Evolutionary conservation across 495 filamentous ascomycete species (phyloP), one percentile per base, ranked within the genome.

Genomic region (Trypethelium eluteriae): DNA sequence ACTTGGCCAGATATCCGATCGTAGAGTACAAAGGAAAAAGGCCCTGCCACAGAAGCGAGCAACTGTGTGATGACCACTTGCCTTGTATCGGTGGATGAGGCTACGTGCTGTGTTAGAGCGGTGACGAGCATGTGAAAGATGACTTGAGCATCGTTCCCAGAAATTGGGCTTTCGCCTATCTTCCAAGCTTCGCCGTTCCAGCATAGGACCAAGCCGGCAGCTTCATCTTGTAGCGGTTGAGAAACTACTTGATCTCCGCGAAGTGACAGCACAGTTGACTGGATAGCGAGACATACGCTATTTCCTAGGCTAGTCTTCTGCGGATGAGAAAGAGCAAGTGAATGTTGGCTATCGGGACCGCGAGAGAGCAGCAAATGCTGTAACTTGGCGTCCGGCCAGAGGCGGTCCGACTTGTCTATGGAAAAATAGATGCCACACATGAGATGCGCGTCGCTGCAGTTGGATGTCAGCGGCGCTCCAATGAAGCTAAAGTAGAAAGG

Each of bases 111-210:
- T 3, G 14, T 14, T 46, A 56, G 70, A 64, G 81, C 83, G 39
- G 80, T 73, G 16, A 86, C 71, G 53, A 97, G 82, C 56, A 83
- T 69, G n/a, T 80, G 69, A 71, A 92, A 87, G 14, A 98, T 81
- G 11, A 75, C 75, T 70, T 89, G 82, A 1, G 89, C 89, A 74
- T 99, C 94, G 74, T 96, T 97, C 46, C 84, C 86, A 35, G 71
- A 68, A 35, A 92, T 78, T 2, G 73, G 63, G 38, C 80, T 67
- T 14, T 82, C 75, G 25, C 78, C 79, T n/a, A 96, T 82, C 63
- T 82, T 87, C 94, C 94, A 99, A 9, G 92, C 95, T 74, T 99
- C 94, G n/a, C 94, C 94, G 71, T 98, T 98, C 93, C 94, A 99
- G 81, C 93, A 97, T 16, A 99, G 81, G 12, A 90, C 79, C 9